A percentile compares a stretch with the other conserved stretches of the same genome.
Evolutionary conservation across 805 yeast genomes (phyloP).

Genomic region (Schizosaccharomyces octosporus): DNA sequence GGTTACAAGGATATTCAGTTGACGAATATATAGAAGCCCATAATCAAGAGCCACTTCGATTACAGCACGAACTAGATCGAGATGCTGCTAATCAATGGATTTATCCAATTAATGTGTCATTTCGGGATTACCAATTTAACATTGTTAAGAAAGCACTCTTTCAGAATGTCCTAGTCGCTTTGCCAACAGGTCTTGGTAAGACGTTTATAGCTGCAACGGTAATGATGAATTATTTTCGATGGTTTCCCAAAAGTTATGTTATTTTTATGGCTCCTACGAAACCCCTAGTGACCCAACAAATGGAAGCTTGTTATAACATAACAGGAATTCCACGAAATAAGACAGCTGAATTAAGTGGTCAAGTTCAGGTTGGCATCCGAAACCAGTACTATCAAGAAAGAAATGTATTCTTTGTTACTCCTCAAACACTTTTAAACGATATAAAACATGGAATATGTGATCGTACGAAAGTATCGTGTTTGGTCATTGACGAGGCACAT

Average conservation of each 20-base stretch:
- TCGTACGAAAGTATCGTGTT: constrained; percentile 47
- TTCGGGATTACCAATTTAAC: constrained; percentile 70
- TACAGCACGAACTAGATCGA: constrained; percentile 1
- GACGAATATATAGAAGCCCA: background rate
- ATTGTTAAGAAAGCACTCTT: constrained; percentile 51
- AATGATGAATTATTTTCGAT: constrained; percentile 66
- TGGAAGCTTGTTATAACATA: constrained; percentile 69
- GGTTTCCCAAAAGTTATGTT: constrained; percentile 62
- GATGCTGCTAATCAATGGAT: constrained; percentile 21
- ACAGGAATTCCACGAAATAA: constrained; percentile 59
- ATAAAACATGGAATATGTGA: constrained; percentile 46
- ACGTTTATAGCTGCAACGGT: constrained; percentile 88
- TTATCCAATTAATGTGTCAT: constrained; percentile 66
- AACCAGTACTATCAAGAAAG: constrained; percentile 53
- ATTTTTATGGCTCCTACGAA: constrained; percentile 92
- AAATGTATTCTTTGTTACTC: constrained; percentile 77
- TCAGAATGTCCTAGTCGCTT: constrained; percentile 58
- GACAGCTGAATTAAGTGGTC: constrained; percentile 54
- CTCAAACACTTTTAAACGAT: constrained; percentile 88
- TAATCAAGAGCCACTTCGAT: background rate
- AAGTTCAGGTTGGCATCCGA: constrained; percentile 30
- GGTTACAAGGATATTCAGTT: background rate
- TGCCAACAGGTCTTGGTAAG: constrained; percentile 94
- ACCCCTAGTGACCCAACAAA: constrained; percentile 89
- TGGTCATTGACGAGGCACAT: constrained; percentile 91